These are phyloP conservation scores for Picea mariana DNA, from an alignment of 83 land plant genomes.

Conservation along the genomic window DNA sequence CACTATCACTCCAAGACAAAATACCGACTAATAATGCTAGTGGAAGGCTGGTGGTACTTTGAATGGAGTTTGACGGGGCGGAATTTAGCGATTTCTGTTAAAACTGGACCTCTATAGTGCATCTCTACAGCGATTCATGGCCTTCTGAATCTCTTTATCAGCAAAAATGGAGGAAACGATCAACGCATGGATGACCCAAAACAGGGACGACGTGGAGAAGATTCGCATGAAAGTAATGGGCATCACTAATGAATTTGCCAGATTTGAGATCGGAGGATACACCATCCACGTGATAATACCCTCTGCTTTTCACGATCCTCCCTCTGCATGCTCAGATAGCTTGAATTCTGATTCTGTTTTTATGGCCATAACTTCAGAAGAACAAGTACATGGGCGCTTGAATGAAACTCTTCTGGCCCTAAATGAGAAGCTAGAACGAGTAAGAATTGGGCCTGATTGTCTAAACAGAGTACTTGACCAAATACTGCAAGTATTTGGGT, in stretches of 20 bases:
- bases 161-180: slow-evolving; percentile 5
- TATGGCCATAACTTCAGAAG: background rate
- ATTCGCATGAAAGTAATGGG: background rate
- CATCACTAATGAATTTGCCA: background rate
- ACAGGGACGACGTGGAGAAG: background rate
- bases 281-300: background rate
- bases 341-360: background rate
- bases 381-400: background rate
- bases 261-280: background rate
- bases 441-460: background rate
- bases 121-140: too few relatives aligned
- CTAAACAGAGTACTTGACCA: background rate
- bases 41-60: too few relatives aligned
- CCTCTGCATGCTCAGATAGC: too few relatives aligned
- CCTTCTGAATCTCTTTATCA: too few relatives aligned
- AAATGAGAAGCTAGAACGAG: slow-evolving; percentile 4
- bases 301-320: background rate
- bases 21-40: too few relatives aligned
- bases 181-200: background rate
- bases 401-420: background rate
- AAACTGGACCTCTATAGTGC: too few relatives aligned
- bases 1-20: too few relatives aligned
- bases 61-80: too few relatives aligned
- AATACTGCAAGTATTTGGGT: background rate
- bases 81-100: too few relatives aligned